Conservation (phyloP, 129 eudicot genomes). For the Lactuca sativa region DNA sequence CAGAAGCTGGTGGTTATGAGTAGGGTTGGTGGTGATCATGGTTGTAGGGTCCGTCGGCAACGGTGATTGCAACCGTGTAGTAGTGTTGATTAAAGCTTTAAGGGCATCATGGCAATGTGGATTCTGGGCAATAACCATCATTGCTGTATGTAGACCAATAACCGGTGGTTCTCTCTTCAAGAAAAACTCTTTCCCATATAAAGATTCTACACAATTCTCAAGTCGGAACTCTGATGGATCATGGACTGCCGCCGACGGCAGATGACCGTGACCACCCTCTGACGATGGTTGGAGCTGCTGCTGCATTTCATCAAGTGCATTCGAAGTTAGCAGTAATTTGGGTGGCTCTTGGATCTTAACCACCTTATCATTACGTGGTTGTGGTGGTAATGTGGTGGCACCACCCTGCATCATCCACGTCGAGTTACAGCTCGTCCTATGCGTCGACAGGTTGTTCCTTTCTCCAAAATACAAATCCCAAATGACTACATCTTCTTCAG, state of each 20-base stretch:
- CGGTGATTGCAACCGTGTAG: not conserved
- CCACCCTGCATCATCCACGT: no score
- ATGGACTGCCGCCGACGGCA: not conserved
- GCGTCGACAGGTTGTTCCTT: no score
- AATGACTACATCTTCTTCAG: no score
- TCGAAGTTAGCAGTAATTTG: no score
- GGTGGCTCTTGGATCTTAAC: not conserved
- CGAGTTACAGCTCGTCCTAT: no score
- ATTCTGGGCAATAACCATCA: not conserved
- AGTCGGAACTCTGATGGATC: not conserved
- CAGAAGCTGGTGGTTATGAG: not conserved
- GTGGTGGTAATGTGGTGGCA: not conserved
- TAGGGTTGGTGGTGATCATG: not conserved
- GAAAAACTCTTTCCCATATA: slow-evolving; percentile 9
- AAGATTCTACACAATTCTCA: not conserved
- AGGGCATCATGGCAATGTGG: not conserved
- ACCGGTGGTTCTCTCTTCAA: not conserved
- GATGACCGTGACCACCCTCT: not conserved
- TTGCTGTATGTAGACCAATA: not conserved
- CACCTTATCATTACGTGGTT: no score
- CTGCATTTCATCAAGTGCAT: no score
- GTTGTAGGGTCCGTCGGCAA: no score
- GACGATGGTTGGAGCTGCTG: no score
- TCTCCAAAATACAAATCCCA: no score
- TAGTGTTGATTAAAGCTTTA: not conserved